Conservation (phyloP, 495 filamentous ascomycete genomes). For the Halenospora varia region DNA sequence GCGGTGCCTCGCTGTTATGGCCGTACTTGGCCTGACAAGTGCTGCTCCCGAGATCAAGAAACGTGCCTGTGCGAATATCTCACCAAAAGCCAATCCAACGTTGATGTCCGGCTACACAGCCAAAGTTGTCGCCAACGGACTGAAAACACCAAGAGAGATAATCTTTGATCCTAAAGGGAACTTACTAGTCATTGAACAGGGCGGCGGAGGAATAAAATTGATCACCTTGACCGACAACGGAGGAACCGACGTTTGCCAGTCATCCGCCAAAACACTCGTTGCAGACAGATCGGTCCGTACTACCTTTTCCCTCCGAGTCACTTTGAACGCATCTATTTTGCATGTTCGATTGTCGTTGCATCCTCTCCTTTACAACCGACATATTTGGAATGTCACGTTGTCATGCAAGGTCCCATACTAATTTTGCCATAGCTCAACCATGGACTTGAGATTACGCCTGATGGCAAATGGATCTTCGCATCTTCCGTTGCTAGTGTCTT, state of each 20-base stretch:
- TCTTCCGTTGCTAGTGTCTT: slow-evolving; percentile 51
- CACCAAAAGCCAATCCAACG: too few relatives aligned
- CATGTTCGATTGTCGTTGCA: background rate
- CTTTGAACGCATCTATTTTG: background rate
- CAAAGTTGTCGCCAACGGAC: slow-evolving; percentile 47
- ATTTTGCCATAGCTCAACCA: slow-evolving; percentile 50
- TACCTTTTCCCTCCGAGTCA: slow-evolving; percentile 23
- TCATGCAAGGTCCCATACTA: background rate
- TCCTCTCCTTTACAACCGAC: background rate
- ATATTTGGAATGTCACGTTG: background rate
- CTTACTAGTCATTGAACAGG: slow-evolving; percentile 55
- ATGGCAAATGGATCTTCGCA: slow-evolving; percentile 61
- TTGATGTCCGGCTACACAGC: slow-evolving; percentile 49
- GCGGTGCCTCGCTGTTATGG: too few relatives aligned
- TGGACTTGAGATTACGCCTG: slow-evolving; percentile 57
- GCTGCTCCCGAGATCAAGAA: too few relatives aligned
- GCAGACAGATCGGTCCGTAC: slow-evolving; percentile 35
- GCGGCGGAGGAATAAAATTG: slow-evolving; percentile 46
- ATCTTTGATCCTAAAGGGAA: slow-evolving; percentile 54
- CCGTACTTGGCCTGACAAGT: too few relatives aligned
- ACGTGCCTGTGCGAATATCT: too few relatives aligned
- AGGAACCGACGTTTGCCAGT: slow-evolving; percentile 37
- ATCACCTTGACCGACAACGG: slow-evolving; percentile 46
- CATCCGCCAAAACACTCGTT: slow-evolving; percentile 33
- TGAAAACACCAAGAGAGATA: slow-evolving; percentile 53